Percentiles rank a stretch among this genome's conserved stretches.
Conservation (phyloP, 192 early-diverging fungal species). For the Backusella luteola region DNA sequence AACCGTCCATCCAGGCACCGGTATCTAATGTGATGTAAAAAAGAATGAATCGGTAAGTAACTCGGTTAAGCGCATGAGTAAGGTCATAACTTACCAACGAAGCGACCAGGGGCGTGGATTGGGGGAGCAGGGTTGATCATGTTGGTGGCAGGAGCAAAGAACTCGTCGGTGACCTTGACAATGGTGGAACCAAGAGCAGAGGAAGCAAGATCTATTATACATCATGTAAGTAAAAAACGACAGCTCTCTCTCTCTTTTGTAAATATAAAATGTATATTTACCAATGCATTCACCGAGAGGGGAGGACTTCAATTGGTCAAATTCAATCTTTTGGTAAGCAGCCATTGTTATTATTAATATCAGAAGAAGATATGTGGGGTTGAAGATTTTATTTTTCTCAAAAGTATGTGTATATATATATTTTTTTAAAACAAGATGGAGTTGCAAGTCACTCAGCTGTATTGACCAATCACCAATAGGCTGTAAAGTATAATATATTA, state of each 20-base stretch:
- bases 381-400: neutral
- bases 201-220: slow-evolving; percentile 73
- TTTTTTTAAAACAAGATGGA: neutral
- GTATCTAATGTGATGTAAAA: slow-evolving; percentile 42
- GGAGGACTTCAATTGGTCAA: slow-evolving; percentile 18
- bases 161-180: slow-evolving; percentile 85
- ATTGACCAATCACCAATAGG: neutral
- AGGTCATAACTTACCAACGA: slow-evolving; percentile 47
- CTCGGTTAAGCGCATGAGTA: neutral
- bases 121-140: slow-evolving; percentile 74
- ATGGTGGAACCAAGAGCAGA: slow-evolving; percentile 67
- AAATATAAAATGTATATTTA: neutral
- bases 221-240: neutral
- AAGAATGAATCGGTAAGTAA: slow-evolving; percentile 19
- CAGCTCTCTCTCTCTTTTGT: neutral
- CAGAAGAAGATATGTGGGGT: neutral
- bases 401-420: neutral
- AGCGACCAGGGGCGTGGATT: slow-evolving; percentile 54
- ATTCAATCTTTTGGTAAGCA: slow-evolving; percentile 18
- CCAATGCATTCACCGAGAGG: slow-evolving; percentile 17
- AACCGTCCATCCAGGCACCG: slow-evolving; percentile 83
- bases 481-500: neutral
- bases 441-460: neutral
- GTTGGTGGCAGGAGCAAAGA: slow-evolving; percentile 85
- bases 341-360: slow-evolving; percentile 16